Percentiles rank a stretch among this genome's conserved stretches.
Evolutionary conservation across 1,284 basidiomycete genomes (phyloP).

Genomic region (Moesziomyces sp.): DNA sequence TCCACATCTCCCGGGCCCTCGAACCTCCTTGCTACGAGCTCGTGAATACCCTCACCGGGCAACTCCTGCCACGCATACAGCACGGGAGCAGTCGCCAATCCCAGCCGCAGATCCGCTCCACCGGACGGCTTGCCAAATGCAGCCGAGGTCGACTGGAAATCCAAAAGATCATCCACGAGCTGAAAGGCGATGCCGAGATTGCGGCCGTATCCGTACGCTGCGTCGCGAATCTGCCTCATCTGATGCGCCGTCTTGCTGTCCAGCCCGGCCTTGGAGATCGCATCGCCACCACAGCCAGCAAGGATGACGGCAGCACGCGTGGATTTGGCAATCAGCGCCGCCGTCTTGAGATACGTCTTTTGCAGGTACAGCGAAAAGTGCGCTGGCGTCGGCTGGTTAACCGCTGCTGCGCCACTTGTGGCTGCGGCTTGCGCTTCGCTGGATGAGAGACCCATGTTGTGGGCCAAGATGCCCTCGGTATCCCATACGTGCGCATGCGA

Average conservation of each 20-base stretch:
- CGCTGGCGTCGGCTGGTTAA: slow-evolving; percentile 68
- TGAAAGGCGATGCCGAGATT: slow-evolving; percentile 81
- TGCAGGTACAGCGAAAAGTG: slow-evolving; percentile 88
- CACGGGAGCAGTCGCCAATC: slow-evolving; percentile 89
- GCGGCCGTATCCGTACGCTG: slow-evolving; percentile 89
- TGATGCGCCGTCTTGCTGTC: slow-evolving; percentile 13
- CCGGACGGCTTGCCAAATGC: slow-evolving; percentile 82
- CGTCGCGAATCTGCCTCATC: slow-evolving; percentile 79
- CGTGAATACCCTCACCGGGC: slow-evolving; percentile 72
- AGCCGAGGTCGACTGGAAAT: slow-evolving; percentile 78
- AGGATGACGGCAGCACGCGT: slow-evolving; percentile 87
- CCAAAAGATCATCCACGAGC: slow-evolving; percentile 89
- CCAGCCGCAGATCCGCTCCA: slow-evolving; percentile 85
- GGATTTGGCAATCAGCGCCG: slow-evolving; percentile 93
- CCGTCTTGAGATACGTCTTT: slow-evolving; percentile 96
- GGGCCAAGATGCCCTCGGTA: slow-evolving; percentile 31
- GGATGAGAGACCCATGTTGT: slow-evolving; percentile 29
- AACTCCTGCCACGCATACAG: slow-evolving; percentile 95
- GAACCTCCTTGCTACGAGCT: slow-evolving; percentile 87
- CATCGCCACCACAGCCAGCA: slow-evolving; percentile 78
- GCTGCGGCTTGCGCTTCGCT: slow-evolving; percentile 5
- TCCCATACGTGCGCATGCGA: slow-evolving; percentile 41
- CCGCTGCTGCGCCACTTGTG: not conserved
- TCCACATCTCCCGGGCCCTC: slow-evolving; percentile 84
- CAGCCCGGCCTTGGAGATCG: slow-evolving; percentile 69